Conservation (phyloP, 2,329 filamentous ascomycete genomes). For the Cordyceps cateniannulata region DNA sequence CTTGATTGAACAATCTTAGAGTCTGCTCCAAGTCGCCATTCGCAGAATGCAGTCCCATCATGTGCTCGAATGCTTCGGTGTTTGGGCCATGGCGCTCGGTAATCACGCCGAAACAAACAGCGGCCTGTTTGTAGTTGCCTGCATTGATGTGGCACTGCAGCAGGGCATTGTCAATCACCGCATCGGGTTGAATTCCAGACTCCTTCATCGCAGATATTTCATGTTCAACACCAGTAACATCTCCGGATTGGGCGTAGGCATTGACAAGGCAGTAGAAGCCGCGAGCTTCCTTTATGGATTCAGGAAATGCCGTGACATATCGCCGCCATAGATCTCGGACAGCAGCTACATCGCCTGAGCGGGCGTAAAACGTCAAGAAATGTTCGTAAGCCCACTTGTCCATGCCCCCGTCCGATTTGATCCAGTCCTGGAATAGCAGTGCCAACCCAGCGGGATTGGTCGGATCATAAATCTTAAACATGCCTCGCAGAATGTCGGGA, state of each 20-base stretch:
- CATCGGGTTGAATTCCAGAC: slow-evolving; percentile 50
- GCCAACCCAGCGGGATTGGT: slow-evolving; percentile 36
- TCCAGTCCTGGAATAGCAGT: slow-evolving; percentile 44
- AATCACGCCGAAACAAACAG: slow-evolving; percentile 58
- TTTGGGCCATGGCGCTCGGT: slow-evolving; percentile 46
- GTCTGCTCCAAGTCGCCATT: slow-evolving; percentile 67
- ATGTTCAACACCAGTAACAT: slow-evolving; percentile 50
- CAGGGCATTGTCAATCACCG: slow-evolving; percentile 67
- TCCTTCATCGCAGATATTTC: slow-evolving; percentile 58
- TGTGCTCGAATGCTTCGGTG: slow-evolving; percentile 58
- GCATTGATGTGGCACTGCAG: slow-evolving; percentile 63
- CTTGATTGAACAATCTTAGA: slow-evolving; percentile 56
- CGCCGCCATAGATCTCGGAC: slow-evolving; percentile 40
- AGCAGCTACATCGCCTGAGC: slow-evolving; percentile 38
- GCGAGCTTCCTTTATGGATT: slow-evolving; percentile 26
- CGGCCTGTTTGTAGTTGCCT: slow-evolving; percentile 59
- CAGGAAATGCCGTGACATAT: slow-evolving; percentile 31
- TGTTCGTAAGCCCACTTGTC: slow-evolving; percentile 40
- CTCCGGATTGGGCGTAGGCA: slow-evolving; percentile 63
- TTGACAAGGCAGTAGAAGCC: slow-evolving; percentile 57
- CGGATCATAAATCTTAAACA: slow-evolving; percentile 38
- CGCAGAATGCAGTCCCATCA: slow-evolving; percentile 64
- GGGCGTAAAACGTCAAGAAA: slow-evolving; percentile 43
- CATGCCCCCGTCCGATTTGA: slow-evolving; percentile 31
- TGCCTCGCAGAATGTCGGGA: slow-evolving; percentile 32